These are phyloP conservation scores for Hymenoscyphus fraxineus DNA, from an alignment of 2,329 filamentous ascomycete species.

Conservation along the genomic window DNA sequence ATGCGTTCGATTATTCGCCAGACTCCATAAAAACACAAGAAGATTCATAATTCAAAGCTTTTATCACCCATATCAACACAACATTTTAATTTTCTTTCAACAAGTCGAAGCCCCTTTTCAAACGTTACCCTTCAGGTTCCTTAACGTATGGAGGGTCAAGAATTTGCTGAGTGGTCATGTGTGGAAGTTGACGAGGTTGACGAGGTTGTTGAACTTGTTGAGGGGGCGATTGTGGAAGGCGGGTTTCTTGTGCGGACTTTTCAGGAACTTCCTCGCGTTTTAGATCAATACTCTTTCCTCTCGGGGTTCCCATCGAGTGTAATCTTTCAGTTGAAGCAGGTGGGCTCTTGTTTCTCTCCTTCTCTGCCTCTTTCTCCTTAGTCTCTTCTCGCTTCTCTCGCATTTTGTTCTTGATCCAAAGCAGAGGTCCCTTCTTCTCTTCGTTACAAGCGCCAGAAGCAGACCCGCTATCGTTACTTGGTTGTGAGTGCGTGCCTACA, in stretches of 20 bases:
- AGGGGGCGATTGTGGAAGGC: constrained; percentile 5
- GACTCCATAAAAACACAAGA: constrained; percentile 2
- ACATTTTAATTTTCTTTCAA: background rate
- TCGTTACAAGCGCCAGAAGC: constrained; percentile 23
- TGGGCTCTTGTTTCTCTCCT: constrained; percentile 32
- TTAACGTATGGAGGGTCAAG: constrained; percentile 1
- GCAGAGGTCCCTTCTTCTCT: constrained; percentile 56
- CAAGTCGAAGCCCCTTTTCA: background rate
- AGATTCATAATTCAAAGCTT: constrained; percentile 1
- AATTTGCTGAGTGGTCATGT: background rate
- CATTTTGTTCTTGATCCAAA: constrained; percentile 63
- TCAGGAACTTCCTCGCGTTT: constrained; percentile 27
- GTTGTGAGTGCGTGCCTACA: constrained; percentile 28
- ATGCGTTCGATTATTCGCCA: background rate
- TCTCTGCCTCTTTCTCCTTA: constrained; percentile 29
- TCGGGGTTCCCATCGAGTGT: constrained; percentile 14
- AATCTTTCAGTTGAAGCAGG: constrained; percentile 29
- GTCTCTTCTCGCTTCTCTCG: constrained; percentile 45
- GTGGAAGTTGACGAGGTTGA: constrained; percentile 1
- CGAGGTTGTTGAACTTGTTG: background rate
- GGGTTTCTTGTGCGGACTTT: constrained; percentile 16
- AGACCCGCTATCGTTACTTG: constrained; percentile 34
- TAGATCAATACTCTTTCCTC: constrained; percentile 32
- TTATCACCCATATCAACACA: constrained; percentile 8
- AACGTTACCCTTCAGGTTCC: constrained; percentile 14